These are phyloP conservation scores for Kalmusia sp. DNA, from an alignment of 2,329 filamentous ascomycete species.

Conservation along the genomic window DNA sequence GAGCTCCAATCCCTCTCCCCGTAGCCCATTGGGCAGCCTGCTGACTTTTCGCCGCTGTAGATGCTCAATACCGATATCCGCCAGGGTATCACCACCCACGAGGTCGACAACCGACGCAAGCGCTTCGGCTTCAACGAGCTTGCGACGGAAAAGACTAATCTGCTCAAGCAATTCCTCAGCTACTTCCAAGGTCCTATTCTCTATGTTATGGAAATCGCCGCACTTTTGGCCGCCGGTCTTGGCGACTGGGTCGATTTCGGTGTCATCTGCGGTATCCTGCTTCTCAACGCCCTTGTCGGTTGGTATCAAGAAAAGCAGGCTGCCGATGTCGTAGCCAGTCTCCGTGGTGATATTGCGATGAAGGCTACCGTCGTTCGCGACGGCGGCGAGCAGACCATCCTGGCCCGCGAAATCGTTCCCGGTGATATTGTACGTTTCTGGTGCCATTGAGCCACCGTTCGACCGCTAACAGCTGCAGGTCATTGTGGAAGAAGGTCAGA, in stretches of 20 bases:
- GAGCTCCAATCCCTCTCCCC: too few species aligned
- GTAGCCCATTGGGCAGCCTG: background rate
- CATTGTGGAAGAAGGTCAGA: constrained; percentile 74
- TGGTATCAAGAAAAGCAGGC: constrained; percentile 86
- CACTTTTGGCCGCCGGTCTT: constrained; percentile 75
- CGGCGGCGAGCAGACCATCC: constrained; percentile 71
- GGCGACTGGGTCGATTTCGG: constrained; percentile 79
- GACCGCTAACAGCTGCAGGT: too few species aligned
- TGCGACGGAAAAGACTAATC: constrained; percentile 75
- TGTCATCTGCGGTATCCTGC: constrained; percentile 77
- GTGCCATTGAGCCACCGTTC: too few species aligned
- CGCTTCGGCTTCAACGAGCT: constrained; percentile 75
- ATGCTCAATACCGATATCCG: constrained; percentile 71
- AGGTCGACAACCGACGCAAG: constrained; percentile 71
- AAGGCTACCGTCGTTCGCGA: constrained; percentile 72
- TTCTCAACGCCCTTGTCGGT: constrained; percentile 78
- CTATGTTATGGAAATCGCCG: constrained; percentile 81
- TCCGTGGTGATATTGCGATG: constrained; percentile 83
- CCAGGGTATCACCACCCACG: constrained; percentile 64
- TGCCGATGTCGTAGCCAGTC: constrained; percentile 74
- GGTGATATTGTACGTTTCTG: constrained; percentile 81
- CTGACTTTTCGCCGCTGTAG: constrained; percentile 43
- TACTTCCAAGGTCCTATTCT: constrained; percentile 80
- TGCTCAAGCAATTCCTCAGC: constrained; percentile 75
- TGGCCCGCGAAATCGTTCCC: constrained; percentile 76